Evolutionary conservation across 2,329 filamentous ascomycete genomes (phyloP).

Genomic region (Nigrograna mackinnonii): DNA sequence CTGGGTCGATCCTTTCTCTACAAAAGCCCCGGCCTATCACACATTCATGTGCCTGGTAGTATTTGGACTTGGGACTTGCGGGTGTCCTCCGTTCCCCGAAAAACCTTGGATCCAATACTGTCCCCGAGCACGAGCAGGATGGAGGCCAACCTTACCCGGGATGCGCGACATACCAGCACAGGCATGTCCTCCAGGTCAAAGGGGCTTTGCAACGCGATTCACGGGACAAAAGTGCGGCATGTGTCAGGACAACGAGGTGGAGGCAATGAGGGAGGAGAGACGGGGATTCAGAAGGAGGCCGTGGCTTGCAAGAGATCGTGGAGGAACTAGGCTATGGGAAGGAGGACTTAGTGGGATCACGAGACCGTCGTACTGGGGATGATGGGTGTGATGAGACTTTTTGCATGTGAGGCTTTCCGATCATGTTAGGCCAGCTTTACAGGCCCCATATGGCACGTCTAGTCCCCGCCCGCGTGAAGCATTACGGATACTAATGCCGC

Average conservation of each 20-base stretch:
- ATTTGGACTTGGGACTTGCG: conserved; percentile 21
- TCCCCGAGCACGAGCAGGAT: too few relatives aligned
- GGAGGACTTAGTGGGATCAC: conserved; percentile 4
- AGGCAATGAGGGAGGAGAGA: conserved; percentile 12
- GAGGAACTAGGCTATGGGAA: neutral
- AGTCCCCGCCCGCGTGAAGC: too few relatives aligned
- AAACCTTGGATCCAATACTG: conserved; percentile 23
- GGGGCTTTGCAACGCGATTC: conserved; percentile 2
- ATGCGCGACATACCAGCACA: conserved; percentile 1
- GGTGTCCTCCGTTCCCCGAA: conserved; percentile 24
- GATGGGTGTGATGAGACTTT: neutral
- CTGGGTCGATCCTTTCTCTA: too few relatives aligned
- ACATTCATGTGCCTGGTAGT: conserved; percentile 31
- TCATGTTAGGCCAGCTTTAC: too few relatives aligned
- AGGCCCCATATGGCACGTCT: too few relatives aligned
- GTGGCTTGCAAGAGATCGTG: conserved; percentile 8
- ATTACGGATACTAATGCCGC: too few relatives aligned
- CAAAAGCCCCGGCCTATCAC: too few relatives aligned
- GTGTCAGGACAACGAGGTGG: conserved; percentile 20
- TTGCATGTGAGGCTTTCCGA: neutral
- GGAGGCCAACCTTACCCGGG: neutral
- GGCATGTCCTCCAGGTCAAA: conserved; percentile 17
- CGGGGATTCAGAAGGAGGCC: conserved; percentile 11
- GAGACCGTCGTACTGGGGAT: conserved; percentile 2
- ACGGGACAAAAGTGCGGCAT: conserved; percentile 16